Percentiles rank a stretch among this genome's conserved stretches.
Conservation (phyloP, 2,329 filamentous ascomycete species). For the Alternaria conjuncta region DNA sequence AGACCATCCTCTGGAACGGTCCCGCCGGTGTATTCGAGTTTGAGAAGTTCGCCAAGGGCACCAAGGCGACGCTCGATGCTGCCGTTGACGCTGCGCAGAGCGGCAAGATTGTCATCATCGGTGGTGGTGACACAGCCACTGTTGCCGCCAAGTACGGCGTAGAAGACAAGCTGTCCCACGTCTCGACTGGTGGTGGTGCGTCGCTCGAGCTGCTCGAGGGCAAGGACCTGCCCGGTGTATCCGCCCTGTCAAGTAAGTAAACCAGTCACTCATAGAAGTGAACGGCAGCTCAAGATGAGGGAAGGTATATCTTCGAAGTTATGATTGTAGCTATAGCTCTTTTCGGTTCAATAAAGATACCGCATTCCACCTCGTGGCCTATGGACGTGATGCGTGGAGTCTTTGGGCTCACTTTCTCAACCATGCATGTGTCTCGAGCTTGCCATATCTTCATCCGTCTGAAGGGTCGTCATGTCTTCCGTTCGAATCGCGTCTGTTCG, state of each 20-base stretch:
- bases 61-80: constrained; percentile 89
- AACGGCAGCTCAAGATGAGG: constrained; percentile 32
- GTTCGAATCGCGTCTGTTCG: constrained; percentile 1
- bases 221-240: constrained; percentile 94
- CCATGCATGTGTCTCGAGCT: neutral
- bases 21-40: constrained; percentile 98
- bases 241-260: constrained; percentile 81
- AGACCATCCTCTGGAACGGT: constrained; percentile 99
- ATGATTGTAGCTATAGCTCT: constrained; percentile 43
- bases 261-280: constrained; percentile 26
- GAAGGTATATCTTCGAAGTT: constrained; percentile 45
- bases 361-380: constrained; percentile 7
- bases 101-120: constrained; percentile 97
- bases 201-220: constrained; percentile 96
- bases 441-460: neutral
- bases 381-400: neutral
- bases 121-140: constrained; percentile 96
- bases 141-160: constrained; percentile 96
- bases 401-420: neutral
- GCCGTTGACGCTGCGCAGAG: constrained; percentile 79
- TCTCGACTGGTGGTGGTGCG: constrained; percentile 95
- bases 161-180: constrained; percentile 97
- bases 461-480: neutral
- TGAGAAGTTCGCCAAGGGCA: constrained; percentile 89
- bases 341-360: constrained; percentile 24